Evolutionary conservation across 345 rosid genomes (phyloP), one percentile per base, ranked within the genome.

Genomic region (Salix koriyanagi): DNA sequence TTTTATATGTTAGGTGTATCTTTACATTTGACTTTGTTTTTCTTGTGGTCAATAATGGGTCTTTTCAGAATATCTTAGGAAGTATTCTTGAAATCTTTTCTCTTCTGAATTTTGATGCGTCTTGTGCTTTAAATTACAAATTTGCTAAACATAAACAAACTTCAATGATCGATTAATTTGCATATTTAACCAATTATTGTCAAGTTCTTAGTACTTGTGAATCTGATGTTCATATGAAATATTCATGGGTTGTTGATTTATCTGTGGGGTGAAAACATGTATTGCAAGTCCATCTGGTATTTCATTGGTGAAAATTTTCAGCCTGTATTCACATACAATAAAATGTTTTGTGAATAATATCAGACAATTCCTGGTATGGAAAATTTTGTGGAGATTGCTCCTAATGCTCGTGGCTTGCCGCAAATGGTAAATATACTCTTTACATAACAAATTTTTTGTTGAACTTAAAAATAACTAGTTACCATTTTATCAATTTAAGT

Each of bases 331-430:
- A 54, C 36, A 39, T 60, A n/a, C 11, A 36, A n/a, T 7, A 60
- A 44, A 39, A 67, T 75, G 69, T 74, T 64, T 30, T 79, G 25
- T 44, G 39, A 75, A 39, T 65, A 79, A 37, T 9, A 48, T 65
- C 89, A 96, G 99, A 93, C 94, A 67, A 96, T 96, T 79, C 92
- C 94, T 79, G 99, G 97, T 25, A 88, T 92, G 91, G 98, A 92
- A 80, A 87, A 76, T 79, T 88, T 77, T 42, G 76, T 88, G 30
- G 98, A 93, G 83, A 77, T 90, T 80, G 65, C 84, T 77, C 76
- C 90, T 58, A 83, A 88, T 65, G 78, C 78, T 82, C 95, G 97
- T 82, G 99, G 98, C 25, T 84, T 96, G 86, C 94, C 98, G 21
- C 98, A 96, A 84, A 88, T 96, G 98, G 99, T 93, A 88, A 75